Evolutionary conservation across 2,329 filamentous ascomycete genomes (phyloP).

Genomic region (Fonsecaea erecta): DNA sequence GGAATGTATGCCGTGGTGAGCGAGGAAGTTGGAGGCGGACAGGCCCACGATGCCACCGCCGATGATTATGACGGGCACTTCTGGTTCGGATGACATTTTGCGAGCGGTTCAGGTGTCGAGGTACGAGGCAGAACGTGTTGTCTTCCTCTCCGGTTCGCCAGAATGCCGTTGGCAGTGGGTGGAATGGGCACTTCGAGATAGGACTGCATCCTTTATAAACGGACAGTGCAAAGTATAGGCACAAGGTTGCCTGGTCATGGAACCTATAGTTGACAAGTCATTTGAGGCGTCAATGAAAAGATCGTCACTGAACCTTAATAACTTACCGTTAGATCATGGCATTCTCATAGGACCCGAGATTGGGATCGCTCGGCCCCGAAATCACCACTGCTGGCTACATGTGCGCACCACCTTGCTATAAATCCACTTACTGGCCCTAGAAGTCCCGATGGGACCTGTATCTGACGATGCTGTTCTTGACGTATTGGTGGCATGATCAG

Average conservation of each 20-base stretch:
- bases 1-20: constrained; percentile 9
- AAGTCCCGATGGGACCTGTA: background rate
- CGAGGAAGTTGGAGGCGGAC: constrained; percentile 41
- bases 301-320: background rate
- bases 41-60: constrained; percentile 53
- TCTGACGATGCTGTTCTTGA: background rate
- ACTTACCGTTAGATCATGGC: background rate
- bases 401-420: background rate
- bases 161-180: background rate
- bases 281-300: background rate
- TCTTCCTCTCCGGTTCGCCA: background rate
- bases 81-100: background rate
- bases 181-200: background rate
- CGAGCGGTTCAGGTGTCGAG: background rate
- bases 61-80: constrained; percentile 48
- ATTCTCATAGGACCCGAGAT: background rate
- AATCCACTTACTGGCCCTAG: background rate
- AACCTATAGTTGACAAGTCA: background rate
- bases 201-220: background rate
- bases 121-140: background rate
- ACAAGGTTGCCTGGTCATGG: background rate
- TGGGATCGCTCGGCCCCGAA: background rate
- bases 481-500: too few relatives aligned
- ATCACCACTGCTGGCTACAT: background rate
- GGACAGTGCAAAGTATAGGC: background rate